These are phyloP conservation scores for Oleoguttula mirabilis DNA, from an alignment of 495 filamentous ascomycete genomes.

Conservation along the genomic window DNA sequence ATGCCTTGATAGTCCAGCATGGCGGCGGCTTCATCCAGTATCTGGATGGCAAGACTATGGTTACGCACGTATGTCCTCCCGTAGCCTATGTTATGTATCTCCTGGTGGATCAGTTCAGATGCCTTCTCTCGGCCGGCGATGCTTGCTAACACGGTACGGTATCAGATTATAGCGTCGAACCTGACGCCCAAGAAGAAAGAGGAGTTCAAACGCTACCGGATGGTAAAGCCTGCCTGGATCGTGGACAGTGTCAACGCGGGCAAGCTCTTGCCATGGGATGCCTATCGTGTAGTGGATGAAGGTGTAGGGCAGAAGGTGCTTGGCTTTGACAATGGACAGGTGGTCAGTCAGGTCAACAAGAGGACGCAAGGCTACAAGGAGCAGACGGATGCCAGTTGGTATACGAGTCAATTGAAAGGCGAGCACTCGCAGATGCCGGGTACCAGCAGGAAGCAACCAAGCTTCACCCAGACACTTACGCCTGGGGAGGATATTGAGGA, in stretches of 20 bases:
- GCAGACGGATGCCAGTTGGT: constrained; percentile 67
- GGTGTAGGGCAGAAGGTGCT: constrained; percentile 63
- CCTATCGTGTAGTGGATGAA: constrained; percentile 72
- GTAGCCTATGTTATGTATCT: background rate
- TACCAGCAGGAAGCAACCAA: constrained; percentile 2
- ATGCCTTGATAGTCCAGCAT: constrained; percentile 73
- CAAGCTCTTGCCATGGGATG: constrained; percentile 69
- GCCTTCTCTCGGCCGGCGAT: too few species aligned
- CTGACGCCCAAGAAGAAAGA: constrained; percentile 84
- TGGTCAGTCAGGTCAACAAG: constrained; percentile 53
- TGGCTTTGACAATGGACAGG: constrained; percentile 57
- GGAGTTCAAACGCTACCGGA: constrained; percentile 73
- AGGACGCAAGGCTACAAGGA: constrained; percentile 51
- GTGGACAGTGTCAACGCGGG: constrained; percentile 76
- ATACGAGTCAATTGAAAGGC: constrained; percentile 54
- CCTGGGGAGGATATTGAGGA: constrained; percentile 20
- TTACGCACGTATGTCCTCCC: too few species aligned
- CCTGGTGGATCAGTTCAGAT: background rate
- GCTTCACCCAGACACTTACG: constrained; percentile 15
- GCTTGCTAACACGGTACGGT: too few species aligned
- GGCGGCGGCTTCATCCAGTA: constrained; percentile 91
- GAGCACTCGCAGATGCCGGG: constrained; percentile 16
- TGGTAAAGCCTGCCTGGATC: constrained; percentile 95
- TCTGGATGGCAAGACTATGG: constrained; percentile 82
- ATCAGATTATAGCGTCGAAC: constrained; percentile 83